Base-by-base conservation (phyloP, 2,329 filamentous ascomycete genomes). In the Ramichloridium luteum region DNA sequence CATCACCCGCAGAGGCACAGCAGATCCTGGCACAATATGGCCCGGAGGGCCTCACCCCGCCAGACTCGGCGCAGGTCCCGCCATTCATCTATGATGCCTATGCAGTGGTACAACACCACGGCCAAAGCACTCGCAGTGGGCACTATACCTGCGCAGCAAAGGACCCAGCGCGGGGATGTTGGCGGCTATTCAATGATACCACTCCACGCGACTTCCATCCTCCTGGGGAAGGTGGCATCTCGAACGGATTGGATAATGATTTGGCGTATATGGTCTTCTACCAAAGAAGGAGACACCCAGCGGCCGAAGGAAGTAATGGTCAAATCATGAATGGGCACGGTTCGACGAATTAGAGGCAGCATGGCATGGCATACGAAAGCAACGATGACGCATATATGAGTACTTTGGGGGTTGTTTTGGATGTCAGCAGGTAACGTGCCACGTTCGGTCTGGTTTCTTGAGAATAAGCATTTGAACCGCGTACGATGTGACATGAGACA, bases 11-110 rank as follows among this genome's bases (percentile, higher is more conserved):
- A 20, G 47, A 51, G 37, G 51, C 35, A 13, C 45, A 45, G 34
- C 30, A 48, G 25, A 48, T 54, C 25, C 37, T 47, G 25, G 32
- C 57, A 50, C 43, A 51, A 37, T 34, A 51, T 45, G 11, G 55
- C 2, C 33, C 54, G 6, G n/a, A 25, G 13, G 16, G 22, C n/a
- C 18, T 25, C 2, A 22, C 25, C 6, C 22, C 18, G 26, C 42
- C 51, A 1, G 61, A 62, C 29, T 48, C 53, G 2, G 51, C 53
- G 1, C 64, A 64, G 56, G 61, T 56, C 10, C 58, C 59, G 1
- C 77, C 80, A 0, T 84, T 80, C 49, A 61, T 65, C 4, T 98
- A 94, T 55, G 79, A 93, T 50, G 77, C 81, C 31, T 94, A 93
- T 52, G 88, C 77, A 2, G 79, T 94, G 5, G 72, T 92, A 32